These are phyloP conservation scores for Physcomitrellopsis africana DNA, from an alignment of 225 moss, liverwort and hornwort species.

Conservation along the genomic window DNA sequence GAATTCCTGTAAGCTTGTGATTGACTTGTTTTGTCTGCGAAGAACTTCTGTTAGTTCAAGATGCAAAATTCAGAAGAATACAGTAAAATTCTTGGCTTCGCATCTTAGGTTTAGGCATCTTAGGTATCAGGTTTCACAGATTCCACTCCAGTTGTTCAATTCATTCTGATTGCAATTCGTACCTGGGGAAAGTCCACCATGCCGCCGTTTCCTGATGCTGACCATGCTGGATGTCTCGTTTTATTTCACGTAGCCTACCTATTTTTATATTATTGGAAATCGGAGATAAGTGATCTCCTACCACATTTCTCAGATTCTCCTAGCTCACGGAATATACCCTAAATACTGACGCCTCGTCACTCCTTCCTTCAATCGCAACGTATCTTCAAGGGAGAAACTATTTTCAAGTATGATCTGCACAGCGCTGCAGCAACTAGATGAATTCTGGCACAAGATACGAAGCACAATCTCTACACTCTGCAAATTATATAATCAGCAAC, in stretches of 20 bases:
- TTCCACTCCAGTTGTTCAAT: not conserved
- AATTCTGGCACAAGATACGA: slow-evolving; percentile 9
- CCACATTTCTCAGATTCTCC: not conserved
- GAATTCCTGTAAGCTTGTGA: slow-evolving; percentile 30
- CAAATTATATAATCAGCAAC: too few relatives aligned
- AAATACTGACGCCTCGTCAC: not conserved
- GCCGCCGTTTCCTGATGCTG: slow-evolving; percentile 67
- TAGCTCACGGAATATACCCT: not conserved
- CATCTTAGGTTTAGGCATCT: too few relatives aligned
- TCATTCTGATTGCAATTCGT: not conserved
- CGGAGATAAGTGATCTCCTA: not conserved
- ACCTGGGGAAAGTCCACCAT: slow-evolving; percentile 54
- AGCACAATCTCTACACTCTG: not conserved
- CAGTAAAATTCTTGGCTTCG: not conserved
- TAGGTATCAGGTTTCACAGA: not conserved
- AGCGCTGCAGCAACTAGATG: not conserved
- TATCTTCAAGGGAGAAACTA: not conserved
- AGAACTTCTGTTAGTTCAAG: not conserved
- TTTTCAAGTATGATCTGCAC: slow-evolving; percentile 21
- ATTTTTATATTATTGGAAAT: slow-evolving; percentile 5
- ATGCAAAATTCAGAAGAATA: not conserved
- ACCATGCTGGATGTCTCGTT: slow-evolving; percentile 45
- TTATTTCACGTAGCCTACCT: not conserved
- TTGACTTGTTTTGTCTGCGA: slow-evolving; percentile 42
- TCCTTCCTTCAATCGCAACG: slow-evolving; percentile 8